A percentile compares a stretch with the other conserved stretches of the same genome.
Evolutionary conservation across 352 stramenopile species (phyloP).

Genomic region (Globisporangium polare): DNA sequence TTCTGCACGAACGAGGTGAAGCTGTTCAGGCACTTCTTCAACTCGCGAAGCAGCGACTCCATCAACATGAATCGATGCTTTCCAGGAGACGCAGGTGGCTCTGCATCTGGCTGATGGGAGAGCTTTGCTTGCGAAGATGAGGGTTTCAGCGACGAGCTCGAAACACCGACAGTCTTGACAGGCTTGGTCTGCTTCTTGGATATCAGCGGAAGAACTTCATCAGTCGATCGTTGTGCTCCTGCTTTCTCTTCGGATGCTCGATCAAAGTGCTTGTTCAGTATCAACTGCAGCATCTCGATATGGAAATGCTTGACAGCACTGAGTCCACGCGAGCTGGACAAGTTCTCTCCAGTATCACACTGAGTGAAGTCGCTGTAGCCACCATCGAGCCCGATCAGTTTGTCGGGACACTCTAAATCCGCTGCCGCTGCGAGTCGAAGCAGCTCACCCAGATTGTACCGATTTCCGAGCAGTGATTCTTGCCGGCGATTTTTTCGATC

Average conservation of each 20-base stretch:
- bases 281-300: constrained; percentile 38
- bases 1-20: constrained; percentile 43
- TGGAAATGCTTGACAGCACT: constrained; percentile 7
- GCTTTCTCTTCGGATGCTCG: constrained; percentile 14
- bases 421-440: constrained; percentile 45
- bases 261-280: constrained; percentile 60
- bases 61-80: constrained; percentile 67
- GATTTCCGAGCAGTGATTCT: constrained; percentile 24
- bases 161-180: constrained; percentile 15
- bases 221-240: constrained; percentile 18
- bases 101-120: constrained; percentile 26
- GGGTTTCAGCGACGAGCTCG: constrained; percentile 19
- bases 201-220: constrained; percentile 18
- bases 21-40: constrained; percentile 47
- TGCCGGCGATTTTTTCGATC: constrained; percentile 13
- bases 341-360: constrained; percentile 11
- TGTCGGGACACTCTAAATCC: constrained; percentile 51
- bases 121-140: constrained; percentile 25
- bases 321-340: constrained; percentile 8
- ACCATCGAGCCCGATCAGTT: constrained; percentile 27
- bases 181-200: constrained; percentile 40
- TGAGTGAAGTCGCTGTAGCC: constrained; percentile 5
- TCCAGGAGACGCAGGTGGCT: constrained; percentile 22
- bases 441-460: constrained; percentile 51
- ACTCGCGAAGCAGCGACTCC: constrained; percentile 49